phyloP scores from a whole-genome alignment of 371 early-diverging fungal species.

The Ecytonucleospora hepatopenaei region DNA sequence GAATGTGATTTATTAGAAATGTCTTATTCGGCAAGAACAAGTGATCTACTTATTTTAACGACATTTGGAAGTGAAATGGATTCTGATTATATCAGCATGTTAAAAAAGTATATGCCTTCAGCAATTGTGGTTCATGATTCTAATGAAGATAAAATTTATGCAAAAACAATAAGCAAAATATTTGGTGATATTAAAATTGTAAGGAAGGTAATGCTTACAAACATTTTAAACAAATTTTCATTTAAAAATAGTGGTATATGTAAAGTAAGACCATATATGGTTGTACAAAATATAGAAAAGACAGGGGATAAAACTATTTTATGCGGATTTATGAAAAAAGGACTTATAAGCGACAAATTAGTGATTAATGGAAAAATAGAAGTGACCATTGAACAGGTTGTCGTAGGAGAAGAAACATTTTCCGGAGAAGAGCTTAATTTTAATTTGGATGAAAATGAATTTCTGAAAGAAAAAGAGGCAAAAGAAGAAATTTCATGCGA shows the following conservation, averaged over 20 bases:
- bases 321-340: slow-evolving; percentile 49
- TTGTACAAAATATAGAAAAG: slow-evolving; percentile 19
- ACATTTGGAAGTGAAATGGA: slow-evolving; percentile 2
- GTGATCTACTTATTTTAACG: slow-evolving; percentile 23
- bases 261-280: slow-evolving; percentile 41
- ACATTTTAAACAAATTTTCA: slow-evolving; percentile 25
- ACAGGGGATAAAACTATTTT: slow-evolving; percentile 9
- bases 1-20: background rate
- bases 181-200: slow-evolving; percentile 45
- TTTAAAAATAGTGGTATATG: slow-evolving; percentile 34
- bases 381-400: slow-evolving; percentile 16
- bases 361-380: slow-evolving; percentile 49
- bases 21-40: slow-evolving; percentile 7
- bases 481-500: slow-evolving; percentile 4
- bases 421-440: slow-evolving; percentile 13
- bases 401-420: slow-evolving; percentile 10
- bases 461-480: slow-evolving; percentile 4
- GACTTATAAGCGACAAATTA: slow-evolving; percentile 41
- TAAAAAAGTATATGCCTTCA: slow-evolving; percentile 18
- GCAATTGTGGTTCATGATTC: slow-evolving; percentile 15
- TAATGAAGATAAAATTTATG: slow-evolving; percentile 1
- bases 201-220: slow-evolving; percentile 16
- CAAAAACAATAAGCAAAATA: slow-evolving; percentile 14
- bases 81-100: slow-evolving; percentile 7
- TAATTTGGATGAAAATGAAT: slow-evolving; percentile 15